Evolutionary conservation across 2,329 filamentous ascomycete species (phyloP).

Genomic region (Aureobasidium sp.): DNA sequence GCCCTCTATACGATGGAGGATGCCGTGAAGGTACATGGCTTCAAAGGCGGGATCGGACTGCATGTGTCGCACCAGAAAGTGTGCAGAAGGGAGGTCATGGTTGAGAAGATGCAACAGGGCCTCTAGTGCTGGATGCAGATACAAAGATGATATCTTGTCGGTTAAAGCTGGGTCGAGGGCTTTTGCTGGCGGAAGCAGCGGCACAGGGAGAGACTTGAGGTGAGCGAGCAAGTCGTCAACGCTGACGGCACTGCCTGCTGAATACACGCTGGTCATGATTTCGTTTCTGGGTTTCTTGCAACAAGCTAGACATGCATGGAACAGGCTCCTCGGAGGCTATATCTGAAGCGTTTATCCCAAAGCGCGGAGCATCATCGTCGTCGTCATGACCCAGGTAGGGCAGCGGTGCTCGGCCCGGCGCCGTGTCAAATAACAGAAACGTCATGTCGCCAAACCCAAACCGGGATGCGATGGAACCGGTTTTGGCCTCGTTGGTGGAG

Average conservation of each 20-base stretch:
- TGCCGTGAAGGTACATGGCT: slow-evolving; percentile 43
- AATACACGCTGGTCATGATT: slow-evolving; percentile 10
- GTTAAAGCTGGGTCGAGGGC: slow-evolving; percentile 19
- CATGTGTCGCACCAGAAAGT: slow-evolving; percentile 47
- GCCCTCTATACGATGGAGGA: slow-evolving; percentile 44
- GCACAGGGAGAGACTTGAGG: slow-evolving; percentile 22
- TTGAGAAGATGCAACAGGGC: slow-evolving; percentile 44
- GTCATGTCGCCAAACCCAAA: slow-evolving; percentile 9
- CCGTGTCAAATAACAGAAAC: neutral
- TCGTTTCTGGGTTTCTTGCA: neutral
- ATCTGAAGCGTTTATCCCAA: neutral
- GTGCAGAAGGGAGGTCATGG: slow-evolving; percentile 40
- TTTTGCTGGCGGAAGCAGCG: slow-evolving; percentile 22
- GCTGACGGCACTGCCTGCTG: slow-evolving; percentile 12
- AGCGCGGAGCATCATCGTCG: neutral
- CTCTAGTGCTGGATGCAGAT: slow-evolving; percentile 34
- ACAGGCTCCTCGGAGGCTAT: neutral
- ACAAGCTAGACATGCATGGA: neutral
- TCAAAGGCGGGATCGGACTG: slow-evolving; percentile 40
- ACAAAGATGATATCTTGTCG: slow-evolving; percentile 23
- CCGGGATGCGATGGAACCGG: slow-evolving; percentile 1
- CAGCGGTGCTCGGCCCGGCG: neutral
- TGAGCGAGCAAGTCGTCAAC: slow-evolving; percentile 25
- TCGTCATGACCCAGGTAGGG: neutral
- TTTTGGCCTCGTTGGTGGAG: neutral